Base-by-base conservation (phyloP, 495 filamentous ascomycete genomes). In the Aspergillus cristatus region DNA sequence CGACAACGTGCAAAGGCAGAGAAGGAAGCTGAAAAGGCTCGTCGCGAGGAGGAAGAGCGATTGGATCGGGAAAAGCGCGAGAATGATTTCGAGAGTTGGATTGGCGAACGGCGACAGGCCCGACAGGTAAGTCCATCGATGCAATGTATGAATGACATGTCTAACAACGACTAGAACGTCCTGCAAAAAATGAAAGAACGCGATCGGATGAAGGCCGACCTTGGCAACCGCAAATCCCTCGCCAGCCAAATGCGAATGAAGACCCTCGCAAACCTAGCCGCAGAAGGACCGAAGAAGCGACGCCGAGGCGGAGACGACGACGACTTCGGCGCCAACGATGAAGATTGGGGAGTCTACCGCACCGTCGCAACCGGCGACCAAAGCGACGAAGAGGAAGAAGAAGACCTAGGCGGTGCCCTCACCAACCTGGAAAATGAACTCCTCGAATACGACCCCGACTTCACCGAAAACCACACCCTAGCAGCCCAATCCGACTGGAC, bases 201-300 rank as follows among this genome's bases (percentile, higher is more conserved):
- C 18, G 85, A 94, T 42, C 74, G 91, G 15, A 72, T 96, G 37
- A 94, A 91, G 58, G 82, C 83, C 1, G 91, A 98, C 49, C 72
- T 96, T 0, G 86, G 88, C 17, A 95, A 97, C 55, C 83, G 91
- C 43, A 98, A 98, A 56, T 95, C 88, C 1, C 75, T 96, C 8
- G 93, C 93, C 8, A 86, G 78, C 38, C 91, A 96, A 50, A 87
- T 91, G 67, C 84, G 91, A 18, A 98, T 98, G 91, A 96, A 97
- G 63, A 86, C 77, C 12, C 81, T 98, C n/a, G 93, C 91, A 28
- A 95, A 94, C 47, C 80, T 98, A 1, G 91, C 91, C 12, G 87
- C 89, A 0, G 91, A 98, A 59, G 79, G 78, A 14, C 89, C 90
- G 0, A 78, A 76, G 39, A 86, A 86, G 57, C 90, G 90, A 53